Base-by-base conservation (phyloP, 2,329 filamentous ascomycete genomes). In the Exophiala dermatitidis region DNA sequence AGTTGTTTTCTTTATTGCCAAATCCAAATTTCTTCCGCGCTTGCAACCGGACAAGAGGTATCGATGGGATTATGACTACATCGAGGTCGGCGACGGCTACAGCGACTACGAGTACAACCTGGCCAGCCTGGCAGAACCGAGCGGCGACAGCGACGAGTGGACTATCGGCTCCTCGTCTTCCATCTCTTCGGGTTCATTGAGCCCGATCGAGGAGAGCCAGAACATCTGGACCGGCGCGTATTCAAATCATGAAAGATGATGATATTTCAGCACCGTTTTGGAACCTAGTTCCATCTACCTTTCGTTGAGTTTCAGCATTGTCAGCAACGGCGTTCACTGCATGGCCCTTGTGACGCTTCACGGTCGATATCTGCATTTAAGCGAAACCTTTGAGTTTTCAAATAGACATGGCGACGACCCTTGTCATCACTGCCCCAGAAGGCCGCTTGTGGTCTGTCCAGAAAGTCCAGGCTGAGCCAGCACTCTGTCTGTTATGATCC, bases 51-150 rank as follows among this genome's bases (percentile, higher is more conserved):
- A 89, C 71, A 96, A 96, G 78, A 78, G 80, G 62, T 88, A 87
- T 71, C 83, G 91, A 57, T 97, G 90, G 90, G 88, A 96, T 63
- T 96, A 97, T 71, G 90, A 96, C 65, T 95, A 90, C 63, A 83
- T 95, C 56, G 90, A 96, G 73, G 72, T 85, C 54, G 91, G 91
- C 63, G 86, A 94, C 54, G 70, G 71, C 12, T 67, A 72, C 55
- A 65, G 64, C 28, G 69, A 72, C 46, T 77, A 78, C 61, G 75
- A 76, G 36, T 80, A 81, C 58, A 77, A 74, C 55, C 69, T 83
- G 58, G 74, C 79, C 48, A 77, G 76, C 49, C 72, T 83, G 41
- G 78, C 81, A 60, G 72, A 74, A 33, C 72, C 75, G 58, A 73
- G 78, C 43, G 77, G 79, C 47, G 84, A 90, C 61, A 89, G 85